phyloP scores from a whole-genome alignment of 2,329 filamentous ascomycete genomes.

The Fusarium sp. region DNA sequence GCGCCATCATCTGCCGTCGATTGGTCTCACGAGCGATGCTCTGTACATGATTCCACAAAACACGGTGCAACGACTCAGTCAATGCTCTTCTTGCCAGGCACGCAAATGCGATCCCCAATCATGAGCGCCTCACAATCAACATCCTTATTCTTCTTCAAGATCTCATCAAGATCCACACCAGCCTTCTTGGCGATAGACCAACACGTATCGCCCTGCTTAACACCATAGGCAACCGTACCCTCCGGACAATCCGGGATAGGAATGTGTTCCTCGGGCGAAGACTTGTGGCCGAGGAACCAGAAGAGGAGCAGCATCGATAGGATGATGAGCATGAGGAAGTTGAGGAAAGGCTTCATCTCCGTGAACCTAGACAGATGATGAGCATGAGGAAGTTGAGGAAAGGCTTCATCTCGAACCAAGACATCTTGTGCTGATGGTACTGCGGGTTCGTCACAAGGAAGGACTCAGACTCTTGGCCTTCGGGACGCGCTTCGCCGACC shows the following conservation, averaged over 20 bases:
- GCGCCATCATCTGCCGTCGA: conserved; percentile 6
- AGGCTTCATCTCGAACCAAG: conserved; percentile 66
- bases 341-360: conserved; percentile 66
- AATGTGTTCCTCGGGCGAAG: conserved; percentile 36
- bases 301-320: conserved; percentile 63
- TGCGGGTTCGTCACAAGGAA: conserved; percentile 46
- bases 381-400: conserved; percentile 69
- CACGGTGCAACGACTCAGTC: conserved; percentile 1
- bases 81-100: conserved; percentile 49
- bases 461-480: conserved; percentile 48
- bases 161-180: conserved; percentile 57
- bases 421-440: conserved; percentile 46
- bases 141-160: conserved; percentile 58
- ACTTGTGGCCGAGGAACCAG: conserved; percentile 58
- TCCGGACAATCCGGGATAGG: conserved; percentile 45
- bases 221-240: conserved; percentile 52
- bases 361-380: conserved; percentile 63
- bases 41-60: conserved; percentile 6
- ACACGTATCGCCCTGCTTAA: conserved; percentile 63
- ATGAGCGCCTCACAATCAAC: conserved; percentile 61
- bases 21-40: conserved; percentile 1
- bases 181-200: conserved; percentile 62
- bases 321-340: conserved; percentile 67
- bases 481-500: conserved; percentile 49
- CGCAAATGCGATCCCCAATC: conserved; percentile 59